Base-by-base conservation (phyloP, 768 basidiomycete genomes). In the Pulveroboletus sp. region DNA sequence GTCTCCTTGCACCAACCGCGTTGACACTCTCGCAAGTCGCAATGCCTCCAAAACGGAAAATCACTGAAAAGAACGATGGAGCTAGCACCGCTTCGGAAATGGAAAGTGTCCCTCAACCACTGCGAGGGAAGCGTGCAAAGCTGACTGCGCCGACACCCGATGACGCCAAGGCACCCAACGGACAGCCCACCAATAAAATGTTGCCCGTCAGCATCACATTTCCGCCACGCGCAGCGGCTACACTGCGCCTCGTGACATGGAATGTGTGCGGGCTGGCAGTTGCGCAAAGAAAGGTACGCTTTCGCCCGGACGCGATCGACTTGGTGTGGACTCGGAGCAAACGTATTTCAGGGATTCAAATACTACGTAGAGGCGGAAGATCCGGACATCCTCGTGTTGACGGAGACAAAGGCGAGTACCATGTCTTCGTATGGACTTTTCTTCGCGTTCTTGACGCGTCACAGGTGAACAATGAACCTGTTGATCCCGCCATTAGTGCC, bases 331-430 rank as follows among this genome's bases (percentile, higher is more conserved):
- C 10, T 26, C 33, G 5, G 7, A 33, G 3, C 5, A 8, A 33
- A 46, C 49, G 40, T 38, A 10, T 54, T n/a, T 8, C 55, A 88
- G 84, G 91, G 91, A 0, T 91, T 94, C 70, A 84, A 82, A 58
- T 63, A 72, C 59, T 94, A 94, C 61, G 74, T 93, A 30, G 83
- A 89, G 56, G 89, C 89, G 2, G 92, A 94, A 58, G 83, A 93
- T 61, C 81, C 92, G 0, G 92, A 94, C 61, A 74, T 94, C 26
- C 73, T 93, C 21, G 77, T 93, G 14, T 71, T 94, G 38, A 90
- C 88, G 0, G 92, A 94, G 71, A 93, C 90, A 9, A 94, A 93
- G 76, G 89, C 81, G 36, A 46, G 55, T 2, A 0, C 3, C 21
- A 1, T 15, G 5, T 33, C 6, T 24, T 30, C 10, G 9, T 5